Evolutionary conservation across 2,329 filamentous ascomycete species (phyloP), one percentile per base, ranked within the genome.

Genomic region (Aspergillus caelatus): DNA sequence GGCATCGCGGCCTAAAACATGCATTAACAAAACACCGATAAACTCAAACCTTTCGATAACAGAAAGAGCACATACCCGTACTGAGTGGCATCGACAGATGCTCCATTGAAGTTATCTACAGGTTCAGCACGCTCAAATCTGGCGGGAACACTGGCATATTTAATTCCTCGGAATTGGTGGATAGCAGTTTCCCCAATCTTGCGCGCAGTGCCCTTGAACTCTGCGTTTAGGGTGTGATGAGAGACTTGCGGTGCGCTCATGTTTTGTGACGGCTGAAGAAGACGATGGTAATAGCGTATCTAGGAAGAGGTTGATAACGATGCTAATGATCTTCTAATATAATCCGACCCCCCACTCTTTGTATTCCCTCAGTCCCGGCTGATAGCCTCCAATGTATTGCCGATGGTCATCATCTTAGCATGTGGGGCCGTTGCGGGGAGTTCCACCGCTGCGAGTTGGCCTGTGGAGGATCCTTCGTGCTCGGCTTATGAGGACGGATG

Each of bases 1-100:
- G 81, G 45, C 81, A 82, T 62, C 75, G 74, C 1, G 80, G 79
- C 3, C 79, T 81, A 46, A 61, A 34, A 59, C 72, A 7, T 14
- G n/a, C n/a, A 12, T 54, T 36, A 54, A 26, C 26, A 23, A 12
- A 28, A 8, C 16, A 26, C 23, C 34, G 1, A 36, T 14, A 1
- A 48, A 48, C 45, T 10, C 21, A 28, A 23, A 12, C 2, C 2
- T 14, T 36, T 36, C 34, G 14, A 36, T 48, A 28, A 28, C 23
- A 28, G 14, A 9, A 16, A 48, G 23, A 12, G 11, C 52, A 30
- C 64, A 57, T 68, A 76, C 75, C 74, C 75, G 30, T 72, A 76
- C 66, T 63, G 65, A 60, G 77, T 70, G 64, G 79, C 67, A 74
- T 81, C 60, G 67, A 77, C 58, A 67, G 77, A 65, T 21, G 62